These are phyloP conservation scores for Naumovozyma baii DNA, from an alignment of 805 yeast species.

Conservation along the genomic window DNA sequence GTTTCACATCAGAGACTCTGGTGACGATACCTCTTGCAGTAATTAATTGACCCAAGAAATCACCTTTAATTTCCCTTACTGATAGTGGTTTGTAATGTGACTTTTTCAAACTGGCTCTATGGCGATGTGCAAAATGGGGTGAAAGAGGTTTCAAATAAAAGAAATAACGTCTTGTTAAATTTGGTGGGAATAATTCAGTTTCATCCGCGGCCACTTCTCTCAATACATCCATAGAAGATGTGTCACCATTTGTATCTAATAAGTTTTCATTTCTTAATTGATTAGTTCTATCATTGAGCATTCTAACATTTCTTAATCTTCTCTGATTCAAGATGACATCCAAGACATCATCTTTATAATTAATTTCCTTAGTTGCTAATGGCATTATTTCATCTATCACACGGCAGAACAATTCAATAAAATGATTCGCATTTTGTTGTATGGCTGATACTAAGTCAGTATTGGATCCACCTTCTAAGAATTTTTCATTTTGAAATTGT, in stretches of 20 bases:
- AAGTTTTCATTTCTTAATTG: constrained; percentile 41
- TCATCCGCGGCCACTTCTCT: constrained; percentile 31
- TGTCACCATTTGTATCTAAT: constrained; percentile 21
- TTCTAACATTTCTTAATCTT: constrained; percentile 66
- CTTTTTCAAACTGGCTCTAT: constrained; percentile 12
- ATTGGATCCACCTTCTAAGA: constrained; percentile 14
- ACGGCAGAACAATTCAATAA: constrained; percentile 62
- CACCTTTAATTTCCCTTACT: constrained; percentile 83
- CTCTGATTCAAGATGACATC: constrained; percentile 92
- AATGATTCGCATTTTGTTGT: constrained; percentile 66
- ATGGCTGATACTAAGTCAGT: constrained; percentile 33
- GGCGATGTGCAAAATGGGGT: constrained; percentile 25
- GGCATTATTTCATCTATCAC: constrained; percentile 81
- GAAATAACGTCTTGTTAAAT: constrained; percentile 75
- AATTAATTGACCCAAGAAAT: constrained; percentile 72
- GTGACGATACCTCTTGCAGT: constrained; percentile 93
- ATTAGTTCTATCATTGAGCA: constrained; percentile 56
- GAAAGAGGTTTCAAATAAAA: constrained; percentile 79
- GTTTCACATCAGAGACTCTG: constrained; percentile 92
- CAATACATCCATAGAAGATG: constrained; percentile 22
- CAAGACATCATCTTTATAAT: constrained; percentile 78
- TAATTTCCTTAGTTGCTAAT: constrained; percentile 63
- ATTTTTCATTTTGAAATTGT: constrained; percentile 47
- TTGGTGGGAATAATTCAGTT: constrained; percentile 66
- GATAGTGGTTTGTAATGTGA: constrained; percentile 51